Percentiles rank a stretch among this genome's conserved stretches.
phyloP scores from a whole-genome alignment of 176 grass and related monocot genomes.

The Urochloa ruziziensis region DNA sequence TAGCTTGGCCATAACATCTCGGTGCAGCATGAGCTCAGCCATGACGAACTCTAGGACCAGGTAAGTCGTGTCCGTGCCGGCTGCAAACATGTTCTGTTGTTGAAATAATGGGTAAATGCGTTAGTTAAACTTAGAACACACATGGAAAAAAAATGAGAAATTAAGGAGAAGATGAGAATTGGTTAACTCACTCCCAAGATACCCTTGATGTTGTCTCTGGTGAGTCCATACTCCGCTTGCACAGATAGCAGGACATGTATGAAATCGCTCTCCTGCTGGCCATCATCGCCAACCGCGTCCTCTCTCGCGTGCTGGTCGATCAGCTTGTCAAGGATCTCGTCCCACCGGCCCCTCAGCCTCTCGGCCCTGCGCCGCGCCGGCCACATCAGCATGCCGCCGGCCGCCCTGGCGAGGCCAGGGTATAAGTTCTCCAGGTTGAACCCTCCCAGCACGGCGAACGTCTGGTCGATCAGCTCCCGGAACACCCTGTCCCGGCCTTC shows the following conservation, averaged over 20 bases:
- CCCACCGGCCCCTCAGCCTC: conserved; percentile 10
- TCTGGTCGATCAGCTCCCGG: conserved; percentile 32
- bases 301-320: conserved; percentile 25
- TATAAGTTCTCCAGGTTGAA: conserved; percentile 46
- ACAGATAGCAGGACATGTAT: background rate
- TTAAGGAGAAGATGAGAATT: background rate
- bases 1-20: conserved; percentile 25
- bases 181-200: background rate
- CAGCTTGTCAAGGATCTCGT: conserved; percentile 35
- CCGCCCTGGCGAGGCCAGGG: conserved; percentile 1
- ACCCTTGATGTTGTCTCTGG: background rate
- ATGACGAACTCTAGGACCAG: conserved; percentile 38
- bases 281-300: too few species aligned
- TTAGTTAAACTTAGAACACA: background rate
- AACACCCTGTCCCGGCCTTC: conserved; percentile 22
- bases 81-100: conserved; percentile 31
- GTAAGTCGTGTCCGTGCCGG: conserved; percentile 35
- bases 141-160: background rate
- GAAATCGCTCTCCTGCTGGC: background rate
- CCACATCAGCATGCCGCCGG: conserved; percentile 7
- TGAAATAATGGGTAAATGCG: background rate
- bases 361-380: conserved; percentile 13
- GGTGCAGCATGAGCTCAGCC: conserved; percentile 41
- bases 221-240: background rate
- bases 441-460: conserved; percentile 12